A percentile compares a stretch with the other conserved stretches of the same genome.
Evolutionary conservation across 2,329 filamentous ascomycete species (phyloP).

Genomic region (Clonostachys rhizophaga): DNA sequence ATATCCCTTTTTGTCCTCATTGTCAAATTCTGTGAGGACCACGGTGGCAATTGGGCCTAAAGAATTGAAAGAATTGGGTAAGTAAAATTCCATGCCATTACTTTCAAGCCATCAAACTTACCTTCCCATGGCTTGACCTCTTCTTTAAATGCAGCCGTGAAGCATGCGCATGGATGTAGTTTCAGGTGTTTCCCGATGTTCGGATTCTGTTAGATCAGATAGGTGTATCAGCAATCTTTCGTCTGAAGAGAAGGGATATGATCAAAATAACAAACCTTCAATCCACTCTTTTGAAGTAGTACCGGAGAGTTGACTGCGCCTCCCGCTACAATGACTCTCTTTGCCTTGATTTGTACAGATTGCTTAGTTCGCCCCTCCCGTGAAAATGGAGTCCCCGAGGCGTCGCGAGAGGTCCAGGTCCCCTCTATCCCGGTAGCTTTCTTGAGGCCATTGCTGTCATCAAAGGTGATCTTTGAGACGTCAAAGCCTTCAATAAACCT

Average conservation of each 20-base stretch:
- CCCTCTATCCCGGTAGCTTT: constrained; percentile 69
- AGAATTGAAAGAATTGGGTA: no score
- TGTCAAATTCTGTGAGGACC: constrained; percentile 72
- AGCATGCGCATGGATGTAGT: constrained; percentile 66
- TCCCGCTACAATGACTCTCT: constrained; percentile 71
- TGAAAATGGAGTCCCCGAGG: no score
- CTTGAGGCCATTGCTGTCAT: constrained; percentile 38
- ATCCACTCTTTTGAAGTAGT: constrained; percentile 70
- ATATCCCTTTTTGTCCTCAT: constrained; percentile 75
- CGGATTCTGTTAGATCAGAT: constrained; percentile 46
- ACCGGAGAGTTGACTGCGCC: constrained; percentile 76
- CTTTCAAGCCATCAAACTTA: constrained; percentile 18
- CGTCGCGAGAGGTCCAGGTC: constrained; percentile 62
- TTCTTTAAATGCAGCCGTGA: constrained; percentile 62
- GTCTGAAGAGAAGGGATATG: background rate
- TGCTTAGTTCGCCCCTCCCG: constrained; percentile 38
- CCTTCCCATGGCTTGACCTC: constrained; percentile 68
- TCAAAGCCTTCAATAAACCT: constrained; percentile 80
- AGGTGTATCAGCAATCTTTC: no score
- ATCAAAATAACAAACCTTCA: constrained; percentile 46
- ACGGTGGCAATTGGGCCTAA: constrained; percentile 61
- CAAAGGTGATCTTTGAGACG: constrained; percentile 67
- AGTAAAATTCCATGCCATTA: no score
- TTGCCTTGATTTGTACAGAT: constrained; percentile 68
- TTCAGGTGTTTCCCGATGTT: constrained; percentile 81